Percentiles rank a stretch among this genome's conserved stretches.
Evolutionary conservation across 192 early-diverging fungal species (phyloP).

Genomic region (Tieghemiomyces parasiticus): DNA sequence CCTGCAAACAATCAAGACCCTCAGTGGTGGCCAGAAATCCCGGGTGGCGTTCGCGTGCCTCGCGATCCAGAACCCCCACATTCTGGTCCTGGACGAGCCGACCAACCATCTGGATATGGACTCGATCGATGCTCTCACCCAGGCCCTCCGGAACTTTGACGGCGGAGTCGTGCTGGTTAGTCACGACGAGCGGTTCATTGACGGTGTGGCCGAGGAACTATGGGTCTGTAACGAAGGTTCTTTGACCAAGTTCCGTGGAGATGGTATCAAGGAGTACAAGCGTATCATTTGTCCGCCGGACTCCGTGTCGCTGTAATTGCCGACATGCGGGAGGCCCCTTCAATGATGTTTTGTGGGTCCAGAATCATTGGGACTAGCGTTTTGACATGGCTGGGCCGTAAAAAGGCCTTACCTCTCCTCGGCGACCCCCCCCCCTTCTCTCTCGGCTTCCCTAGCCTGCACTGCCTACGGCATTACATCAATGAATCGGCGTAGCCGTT

Average conservation of each 20-base stretch:
- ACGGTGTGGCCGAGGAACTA: constrained; percentile 64
- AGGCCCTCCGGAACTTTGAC: constrained; percentile 70
- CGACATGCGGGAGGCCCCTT: no score
- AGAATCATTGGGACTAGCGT: no score
- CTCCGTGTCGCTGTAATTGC: constrained; percentile 4
- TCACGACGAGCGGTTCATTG: constrained; percentile 96
- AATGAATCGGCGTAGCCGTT: no score
- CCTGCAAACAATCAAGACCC: constrained; percentile 83
- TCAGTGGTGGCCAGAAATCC: constrained; percentile 95
- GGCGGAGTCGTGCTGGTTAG: constrained; percentile 94
- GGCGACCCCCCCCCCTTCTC: no score
- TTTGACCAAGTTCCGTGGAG: constrained; percentile 73
- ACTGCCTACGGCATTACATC: no score
- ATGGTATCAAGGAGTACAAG: constrained; percentile 74
- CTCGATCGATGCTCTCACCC: constrained; percentile 87
- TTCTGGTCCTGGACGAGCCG: constrained; percentile 96
- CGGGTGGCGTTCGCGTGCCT: constrained; percentile 94
- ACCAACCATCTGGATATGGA: constrained; percentile 85
- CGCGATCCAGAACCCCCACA: constrained; percentile 74
- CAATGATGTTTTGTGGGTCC: no score
- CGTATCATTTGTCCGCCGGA: constrained; percentile 32
- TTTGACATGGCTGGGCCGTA: no score
- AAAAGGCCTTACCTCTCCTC: no score
- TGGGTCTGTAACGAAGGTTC: constrained; percentile 87
- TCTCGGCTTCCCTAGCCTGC: no score